Evolutionary conservation across 139 green algal genomes (phyloP).

Genomic region (Astrephomene gubernaculifera): DNA sequence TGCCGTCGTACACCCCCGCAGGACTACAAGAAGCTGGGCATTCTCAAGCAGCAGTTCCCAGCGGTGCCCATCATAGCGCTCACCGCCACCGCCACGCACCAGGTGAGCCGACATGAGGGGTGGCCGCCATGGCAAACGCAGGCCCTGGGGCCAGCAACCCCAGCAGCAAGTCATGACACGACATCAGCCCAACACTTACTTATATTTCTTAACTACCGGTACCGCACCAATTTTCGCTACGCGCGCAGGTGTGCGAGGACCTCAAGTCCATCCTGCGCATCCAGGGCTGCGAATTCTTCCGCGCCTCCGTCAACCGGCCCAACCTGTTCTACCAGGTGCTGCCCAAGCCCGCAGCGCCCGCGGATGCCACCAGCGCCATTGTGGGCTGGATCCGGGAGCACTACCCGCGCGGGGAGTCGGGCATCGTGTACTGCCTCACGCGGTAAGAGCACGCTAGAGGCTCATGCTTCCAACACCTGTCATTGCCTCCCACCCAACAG

Average conservation of each 20-base stretch:
- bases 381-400: slow-evolving; percentile 63
- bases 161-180: too few species aligned
- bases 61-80: slow-evolving; percentile 67
- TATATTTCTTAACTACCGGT: too few species aligned
- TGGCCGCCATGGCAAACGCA: too few species aligned
- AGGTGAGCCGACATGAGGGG: slow-evolving; percentile 4
- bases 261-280: slow-evolving; percentile 80
- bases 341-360: neutral
- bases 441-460: too few species aligned
- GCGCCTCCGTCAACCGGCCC: slow-evolving; percentile 72
- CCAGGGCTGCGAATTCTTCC: slow-evolving; percentile 73
- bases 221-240: too few species aligned
- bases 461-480: too few species aligned
- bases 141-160: too few species aligned
- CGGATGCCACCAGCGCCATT: slow-evolving; percentile 50
- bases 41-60: slow-evolving; percentile 64
- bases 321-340: slow-evolving; percentile 82
- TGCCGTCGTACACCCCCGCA: neutral
- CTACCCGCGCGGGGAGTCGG: slow-evolving; percentile 58
- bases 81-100: slow-evolving; percentile 52
- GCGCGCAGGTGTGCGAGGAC: slow-evolving; percentile 82
- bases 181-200: too few species aligned
- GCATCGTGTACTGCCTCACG: slow-evolving; percentile 95
- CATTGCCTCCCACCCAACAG: too few species aligned
- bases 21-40: slow-evolving; percentile 70